Conservation (phyloP, 768 basidiomycete species). For the Boletus speciosus region DNA sequence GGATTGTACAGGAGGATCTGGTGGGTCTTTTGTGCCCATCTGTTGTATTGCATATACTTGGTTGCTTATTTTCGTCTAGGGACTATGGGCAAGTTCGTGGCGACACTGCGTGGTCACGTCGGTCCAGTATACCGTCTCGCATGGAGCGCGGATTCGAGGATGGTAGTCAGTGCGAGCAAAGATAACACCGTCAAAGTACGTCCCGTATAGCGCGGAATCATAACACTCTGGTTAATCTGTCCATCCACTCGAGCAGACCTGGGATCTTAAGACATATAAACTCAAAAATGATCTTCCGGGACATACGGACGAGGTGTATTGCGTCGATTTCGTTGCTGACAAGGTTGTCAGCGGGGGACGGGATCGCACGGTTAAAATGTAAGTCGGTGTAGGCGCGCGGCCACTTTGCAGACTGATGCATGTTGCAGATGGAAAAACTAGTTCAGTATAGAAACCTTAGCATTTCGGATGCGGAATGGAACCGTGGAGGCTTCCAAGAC, state of each 20-base stretch:
- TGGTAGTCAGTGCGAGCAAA: constrained; percentile 93
- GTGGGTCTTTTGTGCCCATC: constrained; percentile 25
- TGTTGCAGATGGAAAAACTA: constrained; percentile 32
- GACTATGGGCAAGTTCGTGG: constrained; percentile 79
- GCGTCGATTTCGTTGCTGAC: constrained; percentile 98
- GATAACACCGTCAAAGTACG: constrained; percentile 92
- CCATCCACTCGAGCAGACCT: constrained; percentile 49
- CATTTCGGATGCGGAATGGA: not conserved
- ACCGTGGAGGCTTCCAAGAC: not conserved
- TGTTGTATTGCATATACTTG: not conserved
- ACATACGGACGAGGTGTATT: constrained; percentile 97
- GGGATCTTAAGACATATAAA: constrained; percentile 97
- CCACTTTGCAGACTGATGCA: not conserved
- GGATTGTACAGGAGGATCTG: constrained; percentile 62
- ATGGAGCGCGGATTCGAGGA: constrained; percentile 91
- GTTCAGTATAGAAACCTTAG: not conserved
- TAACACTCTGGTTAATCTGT: not conserved
- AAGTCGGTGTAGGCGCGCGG: constrained; percentile 26
- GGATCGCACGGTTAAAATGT: constrained; percentile 93
- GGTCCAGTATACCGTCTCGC: constrained; percentile 91
- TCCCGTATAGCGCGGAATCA: not conserved
- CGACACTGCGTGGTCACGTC: constrained; percentile 88
- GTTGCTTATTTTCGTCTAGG: constrained; percentile 30
- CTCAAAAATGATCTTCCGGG: constrained; percentile 92
- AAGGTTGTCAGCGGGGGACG: constrained; percentile 98